Conservation (phyloP, 257 asterid genomes). For the Nyctanthes arbortristis region DNA sequence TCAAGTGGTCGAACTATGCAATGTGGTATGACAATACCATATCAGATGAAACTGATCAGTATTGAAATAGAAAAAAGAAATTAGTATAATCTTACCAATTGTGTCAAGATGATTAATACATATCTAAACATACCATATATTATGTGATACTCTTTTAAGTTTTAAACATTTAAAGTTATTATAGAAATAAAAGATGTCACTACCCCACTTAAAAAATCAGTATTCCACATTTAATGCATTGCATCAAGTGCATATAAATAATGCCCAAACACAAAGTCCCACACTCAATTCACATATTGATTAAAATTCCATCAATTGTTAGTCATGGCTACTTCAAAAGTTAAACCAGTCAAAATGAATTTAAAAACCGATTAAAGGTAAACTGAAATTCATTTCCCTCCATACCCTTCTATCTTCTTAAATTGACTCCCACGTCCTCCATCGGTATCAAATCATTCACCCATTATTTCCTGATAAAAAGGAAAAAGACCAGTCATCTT, state of each 20-base stretch:
- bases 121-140: neutral
- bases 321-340: neutral
- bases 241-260: slow-evolving; percentile 14
- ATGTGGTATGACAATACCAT: neutral
- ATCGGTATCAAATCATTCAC: neutral
- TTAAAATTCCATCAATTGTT: neutral
- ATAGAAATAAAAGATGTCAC: neutral
- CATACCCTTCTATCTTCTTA: neutral
- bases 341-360: neutral
- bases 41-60: neutral
- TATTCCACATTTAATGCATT: slow-evolving; percentile 2
- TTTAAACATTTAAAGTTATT: neutral
- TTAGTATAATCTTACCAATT: neutral
- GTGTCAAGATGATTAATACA: neutral
- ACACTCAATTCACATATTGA: neutral
- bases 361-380: neutral
- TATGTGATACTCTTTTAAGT: neutral
- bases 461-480: neutral
- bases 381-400: neutral
- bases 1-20: neutral
- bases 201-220: neutral
- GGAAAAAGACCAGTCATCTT: neutral
- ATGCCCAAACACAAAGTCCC: slow-evolving; percentile 2
- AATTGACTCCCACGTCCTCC: neutral
- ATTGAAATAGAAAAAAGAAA: neutral